A percentile compares a stretch with the other conserved stretches of the same genome.
Conservation (phyloP, 169 alveolate species). For the Cryptosporidium sp. region DNA sequence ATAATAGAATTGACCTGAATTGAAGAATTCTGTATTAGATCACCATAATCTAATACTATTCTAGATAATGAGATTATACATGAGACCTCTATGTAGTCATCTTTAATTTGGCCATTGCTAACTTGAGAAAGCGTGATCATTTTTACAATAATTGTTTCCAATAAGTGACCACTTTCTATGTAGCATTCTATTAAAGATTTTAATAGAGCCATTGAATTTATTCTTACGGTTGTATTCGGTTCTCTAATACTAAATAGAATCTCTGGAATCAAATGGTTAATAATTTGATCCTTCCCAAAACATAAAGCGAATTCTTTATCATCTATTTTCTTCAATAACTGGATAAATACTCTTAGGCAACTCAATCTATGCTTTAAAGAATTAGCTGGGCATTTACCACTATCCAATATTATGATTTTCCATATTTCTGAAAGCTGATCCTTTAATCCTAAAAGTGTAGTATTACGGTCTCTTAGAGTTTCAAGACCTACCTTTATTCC, state of each 20-base stretch:
- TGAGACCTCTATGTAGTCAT: conserved; percentile 23
- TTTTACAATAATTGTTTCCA: conserved; percentile 35
- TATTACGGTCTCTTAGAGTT: background rate
- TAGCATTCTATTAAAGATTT: conserved; percentile 48
- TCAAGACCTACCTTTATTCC: conserved; percentile 44
- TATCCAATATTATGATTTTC: conserved; percentile 4
- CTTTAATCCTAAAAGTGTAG: background rate
- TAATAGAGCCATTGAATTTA: conserved; percentile 35
- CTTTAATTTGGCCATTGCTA: background rate
- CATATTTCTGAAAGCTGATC: conserved; percentile 13
- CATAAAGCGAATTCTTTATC: conserved; percentile 11
- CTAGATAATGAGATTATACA: conserved; percentile 40
- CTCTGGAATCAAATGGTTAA: conserved; percentile 54
- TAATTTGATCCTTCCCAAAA: conserved; percentile 24
- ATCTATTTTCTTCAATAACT: conserved; percentile 22
- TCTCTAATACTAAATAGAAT: conserved; percentile 45
- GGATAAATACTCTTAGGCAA: conserved; percentile 39
- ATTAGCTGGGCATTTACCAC: conserved; percentile 45
- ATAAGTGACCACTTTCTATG: background rate
- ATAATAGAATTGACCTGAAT: background rate
- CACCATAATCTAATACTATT: conserved; percentile 55
- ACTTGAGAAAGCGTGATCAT: conserved; percentile 46
- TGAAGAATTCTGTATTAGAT: conserved; percentile 1
- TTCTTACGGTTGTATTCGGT: conserved; percentile 35
- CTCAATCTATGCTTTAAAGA: conserved; percentile 59